Evolutionary conservation across 208 protist genomes (phyloP).

Genomic region (Trypanosoma rangeli): DNA sequence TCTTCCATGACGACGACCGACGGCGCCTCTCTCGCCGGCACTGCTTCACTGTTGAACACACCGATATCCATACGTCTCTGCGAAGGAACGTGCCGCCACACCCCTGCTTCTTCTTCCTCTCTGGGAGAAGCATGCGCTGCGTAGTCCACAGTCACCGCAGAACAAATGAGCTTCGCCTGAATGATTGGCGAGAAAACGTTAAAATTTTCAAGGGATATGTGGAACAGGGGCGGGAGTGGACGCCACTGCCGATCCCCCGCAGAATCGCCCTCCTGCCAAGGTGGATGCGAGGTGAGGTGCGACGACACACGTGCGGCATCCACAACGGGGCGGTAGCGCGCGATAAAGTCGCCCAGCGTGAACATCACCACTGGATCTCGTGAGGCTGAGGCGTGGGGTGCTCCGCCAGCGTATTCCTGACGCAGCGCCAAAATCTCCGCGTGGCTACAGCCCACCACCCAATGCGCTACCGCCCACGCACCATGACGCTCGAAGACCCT

Average conservation of each 20-base stretch:
- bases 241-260: not conserved
- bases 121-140: conserved; percentile 4
- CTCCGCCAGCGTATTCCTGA: not conserved
- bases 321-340: conserved; percentile 1
- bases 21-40: not conserved
- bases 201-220: conserved; percentile 12
- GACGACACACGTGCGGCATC: conserved; percentile 1
- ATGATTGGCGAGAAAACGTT: conserved; percentile 9
- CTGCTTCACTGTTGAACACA: not conserved
- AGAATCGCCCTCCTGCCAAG: not conserved
- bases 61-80: not conserved
- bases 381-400: not conserved
- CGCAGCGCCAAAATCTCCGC: not conserved
- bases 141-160: conserved; percentile 15
- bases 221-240: conserved; percentile 15
- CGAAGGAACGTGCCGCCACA: not conserved
- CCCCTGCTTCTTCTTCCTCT: not conserved
- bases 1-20: conserved; percentile 5
- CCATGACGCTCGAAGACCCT: conserved; percentile 1
- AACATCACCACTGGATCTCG: conserved; percentile 2
- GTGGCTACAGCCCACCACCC: conserved; percentile 6
- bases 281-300: not conserved
- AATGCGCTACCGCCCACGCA: not conserved
- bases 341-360: conserved; percentile 13
- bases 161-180: conserved; percentile 23